Percentiles rank a stretch among this genome's conserved stretches.
Conservation (phyloP, 495 filamentous ascomycete genomes). For the Barbatosphaeria neglecta region DNA sequence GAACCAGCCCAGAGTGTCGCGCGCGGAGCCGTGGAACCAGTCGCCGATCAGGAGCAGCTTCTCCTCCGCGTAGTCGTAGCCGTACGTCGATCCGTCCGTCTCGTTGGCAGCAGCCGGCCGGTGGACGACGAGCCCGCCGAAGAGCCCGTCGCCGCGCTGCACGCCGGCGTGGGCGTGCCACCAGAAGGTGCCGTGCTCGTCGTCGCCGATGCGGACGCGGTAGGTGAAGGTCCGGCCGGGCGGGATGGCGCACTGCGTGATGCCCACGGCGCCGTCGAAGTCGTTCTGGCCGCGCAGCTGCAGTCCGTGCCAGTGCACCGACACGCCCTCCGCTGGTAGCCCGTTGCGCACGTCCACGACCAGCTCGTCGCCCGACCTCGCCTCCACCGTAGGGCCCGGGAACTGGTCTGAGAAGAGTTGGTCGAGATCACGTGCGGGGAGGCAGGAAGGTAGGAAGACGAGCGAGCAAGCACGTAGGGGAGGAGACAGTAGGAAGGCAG, state of each 20-base stretch:
- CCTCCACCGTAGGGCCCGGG: conserved; percentile 41
- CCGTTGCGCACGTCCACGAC: conserved; percentile 38
- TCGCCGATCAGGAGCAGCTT: conserved; percentile 39
- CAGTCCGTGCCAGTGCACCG: conserved; percentile 19
- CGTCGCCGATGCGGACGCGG: conserved; percentile 25
- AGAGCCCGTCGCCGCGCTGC: neutral
- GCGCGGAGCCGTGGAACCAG: conserved; percentile 34
- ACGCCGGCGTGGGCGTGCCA: conserved; percentile 39
- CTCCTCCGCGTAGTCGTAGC: conserved; percentile 23
- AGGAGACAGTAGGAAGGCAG: no score
- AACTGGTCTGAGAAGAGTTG: conserved; percentile 18
- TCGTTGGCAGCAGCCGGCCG: neutral
- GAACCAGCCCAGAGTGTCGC: conserved; percentile 35
- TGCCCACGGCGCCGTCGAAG: conserved; percentile 23
- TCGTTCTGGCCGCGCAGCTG: conserved; percentile 21
- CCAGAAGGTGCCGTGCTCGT: conserved; percentile 42
- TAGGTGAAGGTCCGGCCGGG: conserved; percentile 32
- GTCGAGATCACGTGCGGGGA: conserved; percentile 6
- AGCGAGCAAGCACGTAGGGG: no score
- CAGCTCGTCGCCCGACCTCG: conserved; percentile 43
- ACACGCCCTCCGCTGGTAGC: conserved; percentile 16
- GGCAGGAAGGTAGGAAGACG: conserved; percentile 8
- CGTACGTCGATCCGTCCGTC: conserved; percentile 1
- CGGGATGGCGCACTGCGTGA: conserved; percentile 32
- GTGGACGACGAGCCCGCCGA: neutral